A percentile compares a stretch with the other conserved stretches of the same genome.
Conservation (phyloP, 306 rosid species). For the Senna tora region DNA sequence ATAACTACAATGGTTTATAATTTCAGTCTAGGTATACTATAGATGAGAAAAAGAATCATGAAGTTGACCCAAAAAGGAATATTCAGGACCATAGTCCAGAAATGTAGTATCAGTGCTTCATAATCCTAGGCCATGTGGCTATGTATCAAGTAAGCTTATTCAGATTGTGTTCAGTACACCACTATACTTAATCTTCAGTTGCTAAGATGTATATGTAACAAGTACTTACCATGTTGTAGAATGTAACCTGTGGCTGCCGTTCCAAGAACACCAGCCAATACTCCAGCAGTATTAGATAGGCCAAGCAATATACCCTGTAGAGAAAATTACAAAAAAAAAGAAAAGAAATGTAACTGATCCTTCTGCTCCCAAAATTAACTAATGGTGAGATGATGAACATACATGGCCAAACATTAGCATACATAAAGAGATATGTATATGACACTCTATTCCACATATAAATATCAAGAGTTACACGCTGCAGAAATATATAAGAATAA, state of each 20-base stretch:
- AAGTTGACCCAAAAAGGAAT: not conserved
- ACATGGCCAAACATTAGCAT: slow-evolving; percentile 22
- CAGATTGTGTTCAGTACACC: slow-evolving; percentile 1
- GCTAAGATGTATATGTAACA: slow-evolving; percentile 19
- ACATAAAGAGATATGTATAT: not conserved
- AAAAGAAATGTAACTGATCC: slow-evolving; percentile 13
- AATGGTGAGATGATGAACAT: slow-evolving; percentile 6
- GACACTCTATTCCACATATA: slow-evolving; percentile 23
- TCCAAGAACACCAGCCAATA: slow-evolving; percentile 99
- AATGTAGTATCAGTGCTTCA: not conserved
- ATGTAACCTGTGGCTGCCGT: slow-evolving; percentile 98
- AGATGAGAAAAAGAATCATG: not conserved
- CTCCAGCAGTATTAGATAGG: slow-evolving; percentile 96
- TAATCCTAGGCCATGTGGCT: not conserved
- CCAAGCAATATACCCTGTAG: slow-evolving; percentile 89
- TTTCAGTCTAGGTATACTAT: not conserved
- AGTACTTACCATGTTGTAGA: slow-evolving; percentile 78
- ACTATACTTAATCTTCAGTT: slow-evolving; percentile 17
- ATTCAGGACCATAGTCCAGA: not conserved
- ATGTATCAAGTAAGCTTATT: slow-evolving; percentile 3
- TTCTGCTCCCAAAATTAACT: slow-evolving; percentile 6
- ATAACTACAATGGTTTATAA: too few species aligned
- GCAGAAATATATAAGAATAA: slow-evolving; percentile 5
- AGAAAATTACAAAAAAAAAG: slow-evolving; percentile 20
- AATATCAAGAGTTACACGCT: not conserved